Evolutionary conservation across 495 filamentous ascomycete genomes (phyloP), one percentile per base, ranked within the genome.

Genomic region (Penicillium robsamsonii): DNA sequence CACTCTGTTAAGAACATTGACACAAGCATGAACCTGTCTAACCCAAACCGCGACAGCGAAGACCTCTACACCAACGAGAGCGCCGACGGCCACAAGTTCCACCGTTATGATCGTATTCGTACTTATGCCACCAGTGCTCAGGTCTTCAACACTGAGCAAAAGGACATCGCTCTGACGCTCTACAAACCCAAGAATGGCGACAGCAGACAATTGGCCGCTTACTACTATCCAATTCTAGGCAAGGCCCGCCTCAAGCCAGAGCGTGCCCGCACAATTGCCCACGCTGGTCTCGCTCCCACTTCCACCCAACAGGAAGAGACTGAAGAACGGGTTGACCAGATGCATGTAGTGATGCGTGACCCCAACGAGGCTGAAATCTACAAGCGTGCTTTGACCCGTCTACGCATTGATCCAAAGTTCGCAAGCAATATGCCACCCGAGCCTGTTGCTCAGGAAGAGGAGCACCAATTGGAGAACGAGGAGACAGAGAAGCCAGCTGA

Each of bases 191-290:
- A 87, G 53, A 57, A 69, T 11, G 55, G 59, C 10, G 65, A 69
- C 17, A 55, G 51, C 33, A 76, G 83, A 56, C 84, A 84, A 64
- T 85, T 81, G 60, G 94, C 82, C 18, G 92, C 90, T 9, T 97
- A 90, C 72, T 97, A 92, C 68, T 97, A 97, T 62, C 91, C 92
- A 0, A 83, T 97, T 58, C 72, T 89, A 51, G 88, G 90, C 72
- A 86, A 82, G 64, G 81, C 79, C 27, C 76, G 78, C 20, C 72
- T 88, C 27, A 80, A 84, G 71, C 81, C 83, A 5, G 78, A 80
- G 61, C 71, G 85, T 54, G 73, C 74, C 31, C 74, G 74, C 47
- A 83, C 78, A 35, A 74, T 80, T 18, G 78, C 75, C 7, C 72
- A 76, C 45, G 72, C 76, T 17, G 77, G 76, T 27, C 60, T 77